phyloP scores from a whole-genome alignment of 2,329 filamentous ascomycete species.

The Penicillium digitatum region DNA sequence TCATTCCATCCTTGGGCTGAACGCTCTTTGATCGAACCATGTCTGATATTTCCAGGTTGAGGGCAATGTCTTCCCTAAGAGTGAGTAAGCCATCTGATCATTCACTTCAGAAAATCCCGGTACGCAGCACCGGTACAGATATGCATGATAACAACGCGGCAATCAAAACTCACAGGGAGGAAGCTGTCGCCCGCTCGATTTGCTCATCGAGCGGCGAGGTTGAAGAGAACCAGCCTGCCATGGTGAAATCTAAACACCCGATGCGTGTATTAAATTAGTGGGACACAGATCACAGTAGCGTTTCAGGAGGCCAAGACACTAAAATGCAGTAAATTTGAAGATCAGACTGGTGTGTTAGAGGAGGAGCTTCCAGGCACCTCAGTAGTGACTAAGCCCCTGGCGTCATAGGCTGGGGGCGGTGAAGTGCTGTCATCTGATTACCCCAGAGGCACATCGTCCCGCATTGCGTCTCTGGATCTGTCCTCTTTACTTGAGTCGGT shows the following conservation, averaged over 20 bases:
- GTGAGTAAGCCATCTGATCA: conserved; percentile 8
- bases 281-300: conserved; percentile 27
- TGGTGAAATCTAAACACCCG: conserved; percentile 51
- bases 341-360: conserved; percentile 16
- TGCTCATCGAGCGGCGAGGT: conserved; percentile 93
- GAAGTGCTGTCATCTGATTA: conserved; percentile 23
- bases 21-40: conserved; percentile 96
- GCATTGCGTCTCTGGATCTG: conserved; percentile 19
- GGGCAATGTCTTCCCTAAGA: conserved; percentile 83
- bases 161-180: conserved; percentile 68
- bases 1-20: conserved; percentile 96
- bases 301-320: conserved; percentile 23
- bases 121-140: neutral
- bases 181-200: conserved; percentile 90
- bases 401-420: conserved; percentile 38
- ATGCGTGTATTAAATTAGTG: neutral
- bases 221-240: conserved; percentile 96
- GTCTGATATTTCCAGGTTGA: conserved; percentile 98
- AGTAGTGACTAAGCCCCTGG: conserved; percentile 29
- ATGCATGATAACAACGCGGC: conserved; percentile 8
- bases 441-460: conserved; percentile 23
- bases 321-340: conserved; percentile 5
- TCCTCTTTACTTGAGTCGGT: conserved; percentile 7
- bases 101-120: neutral
- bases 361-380: conserved; percentile 19